Base-by-base conservation (phyloP, 257 asterid species). In the Lycium barbarum region DNA sequence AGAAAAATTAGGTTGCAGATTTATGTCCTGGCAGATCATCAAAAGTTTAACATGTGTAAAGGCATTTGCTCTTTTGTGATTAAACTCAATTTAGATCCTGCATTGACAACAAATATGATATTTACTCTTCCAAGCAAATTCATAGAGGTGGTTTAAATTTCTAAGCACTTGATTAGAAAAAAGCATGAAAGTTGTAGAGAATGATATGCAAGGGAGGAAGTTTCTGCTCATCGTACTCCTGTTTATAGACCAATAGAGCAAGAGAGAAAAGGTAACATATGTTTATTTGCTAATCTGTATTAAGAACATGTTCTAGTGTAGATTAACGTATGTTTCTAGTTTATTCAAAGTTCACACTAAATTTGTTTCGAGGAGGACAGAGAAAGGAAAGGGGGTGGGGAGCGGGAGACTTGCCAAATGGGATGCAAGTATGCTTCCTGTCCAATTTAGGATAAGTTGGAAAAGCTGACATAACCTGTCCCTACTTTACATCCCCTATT, bases 1-100 rank as follows among this genome's bases (percentile, higher is more conserved):
- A 72, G 36, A 45, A 72, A 70, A 70, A 38, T 70, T 70, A 38
- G 36, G 79, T 70, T 17, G 54, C 79, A 70, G 51, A 40, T 70
- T 15, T 70, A 14, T 38, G 51, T 70, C 33, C 33, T 38, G 14
- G 51, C 53, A 70, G 15, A 26, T 38, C 33, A 70, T 70, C 14
- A 40, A 40, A 38, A 38, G 79, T 17, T 36, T 70, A 17, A 70
- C 54, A 17, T 70, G 35, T 15, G 54, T 43, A 3, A 9, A n/a
- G 80, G 57, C 36, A 43, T 18, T 5, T 72, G 10, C 5, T 72
- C 18, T 45, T 45, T 72, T 43, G n/a, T 72, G 36, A 72, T 72
- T 43, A 18, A 72, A 18, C 55, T 71, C 55, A 18, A 43, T 43
- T 43, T 43, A 43, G 58, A 43, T 43, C 35, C 43, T 72, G 55